phyloP scores from a whole-genome alignment of 2,329 filamentous ascomycete species.

The Colletotrichum sp. region DNA sequence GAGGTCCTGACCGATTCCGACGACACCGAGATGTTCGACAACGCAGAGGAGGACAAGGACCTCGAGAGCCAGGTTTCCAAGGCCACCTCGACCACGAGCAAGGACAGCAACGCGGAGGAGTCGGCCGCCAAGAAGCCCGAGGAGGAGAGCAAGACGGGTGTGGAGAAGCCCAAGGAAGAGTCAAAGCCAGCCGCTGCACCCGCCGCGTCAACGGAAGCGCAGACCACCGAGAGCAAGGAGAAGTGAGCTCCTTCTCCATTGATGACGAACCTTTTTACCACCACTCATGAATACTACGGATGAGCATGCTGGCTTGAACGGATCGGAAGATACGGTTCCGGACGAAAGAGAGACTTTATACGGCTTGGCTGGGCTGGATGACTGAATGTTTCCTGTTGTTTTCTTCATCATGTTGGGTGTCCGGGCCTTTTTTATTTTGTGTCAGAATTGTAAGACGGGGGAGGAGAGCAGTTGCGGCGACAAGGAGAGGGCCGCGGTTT shows the following conservation, averaged over 20 bases:
- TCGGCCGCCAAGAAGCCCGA: slow-evolving; percentile 27
- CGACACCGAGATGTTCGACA: slow-evolving; percentile 94
- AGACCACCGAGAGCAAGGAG: slow-evolving; percentile 15
- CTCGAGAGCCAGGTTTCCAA: slow-evolving; percentile 83
- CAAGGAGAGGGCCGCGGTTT: background rate
- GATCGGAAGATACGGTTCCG: slow-evolving; percentile 13
- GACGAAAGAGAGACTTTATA: slow-evolving; percentile 15
- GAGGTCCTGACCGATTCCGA: slow-evolving; percentile 89
- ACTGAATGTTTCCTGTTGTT: slow-evolving; percentile 24
- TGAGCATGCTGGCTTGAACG: slow-evolving; percentile 8
- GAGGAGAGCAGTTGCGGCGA: background rate
- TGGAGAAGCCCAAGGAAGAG: slow-evolving; percentile 17
- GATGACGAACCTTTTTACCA: background rate
- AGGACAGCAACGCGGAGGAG: slow-evolving; percentile 23
- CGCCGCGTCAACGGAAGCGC: slow-evolving; percentile 7
- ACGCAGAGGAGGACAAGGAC: slow-evolving; percentile 84
- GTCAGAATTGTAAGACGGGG: background rate
- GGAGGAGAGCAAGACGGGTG: slow-evolving; percentile 18
- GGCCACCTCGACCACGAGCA: slow-evolving; percentile 25
- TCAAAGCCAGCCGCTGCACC: slow-evolving; percentile 10
- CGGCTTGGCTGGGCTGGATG: slow-evolving; percentile 22
- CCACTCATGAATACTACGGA: slow-evolving; percentile 9
- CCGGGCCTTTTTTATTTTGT: background rate
- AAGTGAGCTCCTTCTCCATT: background rate
- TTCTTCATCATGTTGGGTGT: slow-evolving; percentile 24